These are phyloP conservation scores for Globisporangium spiculum DNA, from an alignment of 352 stramenopile species.

Conservation along the genomic window DNA sequence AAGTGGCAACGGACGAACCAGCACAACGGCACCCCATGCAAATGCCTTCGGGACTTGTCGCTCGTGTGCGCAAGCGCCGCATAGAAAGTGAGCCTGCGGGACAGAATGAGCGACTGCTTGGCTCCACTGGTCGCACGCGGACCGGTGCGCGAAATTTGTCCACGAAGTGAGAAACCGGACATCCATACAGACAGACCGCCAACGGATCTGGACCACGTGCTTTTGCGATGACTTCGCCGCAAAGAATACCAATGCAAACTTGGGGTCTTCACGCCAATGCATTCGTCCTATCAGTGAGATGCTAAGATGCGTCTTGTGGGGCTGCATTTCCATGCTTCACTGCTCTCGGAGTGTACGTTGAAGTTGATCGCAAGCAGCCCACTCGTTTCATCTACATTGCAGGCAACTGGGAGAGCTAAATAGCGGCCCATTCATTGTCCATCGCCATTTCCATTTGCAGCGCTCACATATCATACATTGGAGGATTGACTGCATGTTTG, in stretches of 20 bases:
- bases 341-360: background rate
- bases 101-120: background rate
- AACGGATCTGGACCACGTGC: background rate
- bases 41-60: background rate
- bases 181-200: no score
- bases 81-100: background rate
- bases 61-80: background rate
- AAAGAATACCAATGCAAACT: background rate
- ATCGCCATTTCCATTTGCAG: background rate
- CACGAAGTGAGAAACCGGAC: slow-evolving; percentile 5
- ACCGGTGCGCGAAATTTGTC: slow-evolving; percentile 5
- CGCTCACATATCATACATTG: no score
- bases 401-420: background rate
- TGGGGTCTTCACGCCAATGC: background rate
- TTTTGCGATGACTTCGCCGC: background rate
- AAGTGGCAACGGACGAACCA: background rate
- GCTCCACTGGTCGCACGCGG: background rate
- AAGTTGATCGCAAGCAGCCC: background rate
- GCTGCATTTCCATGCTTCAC: background rate
- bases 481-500: background rate
- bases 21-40: background rate
- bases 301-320: background rate
- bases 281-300: background rate
- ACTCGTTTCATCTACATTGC: background rate
- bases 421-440: background rate